Evolutionary conservation across 116 monocot species (phyloP), one percentile per base, ranked within the genome.

Genomic region (Trichopus zeylanicus): DNA sequence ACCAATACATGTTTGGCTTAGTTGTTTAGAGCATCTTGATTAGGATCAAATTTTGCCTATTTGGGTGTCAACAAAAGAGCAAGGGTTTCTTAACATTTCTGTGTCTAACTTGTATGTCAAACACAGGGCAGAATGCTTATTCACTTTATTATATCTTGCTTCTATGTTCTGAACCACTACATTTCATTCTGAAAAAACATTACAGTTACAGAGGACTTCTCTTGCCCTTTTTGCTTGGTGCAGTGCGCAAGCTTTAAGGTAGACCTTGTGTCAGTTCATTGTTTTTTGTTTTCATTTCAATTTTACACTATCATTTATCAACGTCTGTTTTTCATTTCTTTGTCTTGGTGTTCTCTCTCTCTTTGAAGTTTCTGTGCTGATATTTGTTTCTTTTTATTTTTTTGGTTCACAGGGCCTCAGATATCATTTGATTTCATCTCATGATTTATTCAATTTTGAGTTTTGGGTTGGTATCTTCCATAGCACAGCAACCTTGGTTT

Each of bases 361-460:
- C n/a, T n/a, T n/a, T n/a, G n/a, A n/a, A n/a, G n/a, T n/a, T n/a
- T n/a, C n/a, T n/a, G n/a, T n/a, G n/a, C n/a, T n/a, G n/a, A 67
- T 13, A 48, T 26, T 25, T 2, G 16, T 26, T 18, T 60, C 5
- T 48, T 3, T 29, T n/a, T n/a, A 62, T 31, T 24, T 71, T 60
- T 29, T 42, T 60, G 24, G 62, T 52, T 61, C 67, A 18, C 60
- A 98, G 98, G 98, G 98, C 49, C 56, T 98, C 61, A 82, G 85
- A 65, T 88, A 60, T 84, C 98, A 98, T 71, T 77, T 98, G 73
- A 79, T 63, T 39, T 66, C 91, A 12, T 82, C 67, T 24, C 98
- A 98, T 64, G 98, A 91, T 62, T 75, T 98, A 20, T 98, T 98
- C 80, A 87, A 88, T 70, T 98, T 85, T 85, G 98, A 98, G 75